Conservation (phyloP, 805 yeast species). For the Candida stauntonica region DNA sequence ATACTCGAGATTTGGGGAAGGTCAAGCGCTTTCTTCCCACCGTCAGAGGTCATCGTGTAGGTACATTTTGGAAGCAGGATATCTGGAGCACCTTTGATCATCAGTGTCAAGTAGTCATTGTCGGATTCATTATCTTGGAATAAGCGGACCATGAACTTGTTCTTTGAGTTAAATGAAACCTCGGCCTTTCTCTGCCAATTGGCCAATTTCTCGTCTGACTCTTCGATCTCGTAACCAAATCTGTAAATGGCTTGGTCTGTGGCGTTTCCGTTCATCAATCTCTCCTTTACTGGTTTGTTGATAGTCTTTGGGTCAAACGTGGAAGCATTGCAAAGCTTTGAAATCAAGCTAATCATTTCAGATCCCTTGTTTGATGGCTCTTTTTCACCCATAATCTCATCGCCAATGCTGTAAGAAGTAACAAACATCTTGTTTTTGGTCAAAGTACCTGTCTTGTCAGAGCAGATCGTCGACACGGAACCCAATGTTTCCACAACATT, state of each 20-base stretch:
- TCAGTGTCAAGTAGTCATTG: slow-evolving; percentile 8
- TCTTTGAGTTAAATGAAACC: slow-evolving; percentile 42
- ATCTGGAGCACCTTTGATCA: slow-evolving; percentile 46
- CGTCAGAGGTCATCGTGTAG: slow-evolving; percentile 13
- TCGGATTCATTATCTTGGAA: slow-evolving; percentile 13
- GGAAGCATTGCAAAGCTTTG: slow-evolving; percentile 35
- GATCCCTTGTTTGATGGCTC: slow-evolving; percentile 2
- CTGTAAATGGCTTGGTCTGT: slow-evolving; percentile 43
- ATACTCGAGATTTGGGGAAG: slow-evolving; percentile 19
- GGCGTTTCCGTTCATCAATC: slow-evolving; percentile 40
- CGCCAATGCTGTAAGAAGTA: slow-evolving; percentile 23
- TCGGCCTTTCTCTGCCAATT: slow-evolving; percentile 29
- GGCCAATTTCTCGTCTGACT: slow-evolving; percentile 8
- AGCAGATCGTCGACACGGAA: slow-evolving; percentile 43
- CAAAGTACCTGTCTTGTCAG: slow-evolving; percentile 43
- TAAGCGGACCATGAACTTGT: slow-evolving; percentile 39
- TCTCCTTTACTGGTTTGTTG: slow-evolving; percentile 17
- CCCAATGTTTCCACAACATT: slow-evolving; percentile 55
- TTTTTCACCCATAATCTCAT: neutral
- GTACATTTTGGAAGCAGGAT: slow-evolving; percentile 33
- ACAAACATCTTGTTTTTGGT: slow-evolving; percentile 48
- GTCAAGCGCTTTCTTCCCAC: slow-evolving; percentile 11
- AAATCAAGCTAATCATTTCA: slow-evolving; percentile 18
- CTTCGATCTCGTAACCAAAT: slow-evolving; percentile 29
- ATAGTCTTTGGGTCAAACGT: slow-evolving; percentile 20